Percentiles rank a stretch among this genome's conserved stretches.
Conservation (phyloP, 352 stramenopile species). For the Stramenopiles sp. region DNA sequence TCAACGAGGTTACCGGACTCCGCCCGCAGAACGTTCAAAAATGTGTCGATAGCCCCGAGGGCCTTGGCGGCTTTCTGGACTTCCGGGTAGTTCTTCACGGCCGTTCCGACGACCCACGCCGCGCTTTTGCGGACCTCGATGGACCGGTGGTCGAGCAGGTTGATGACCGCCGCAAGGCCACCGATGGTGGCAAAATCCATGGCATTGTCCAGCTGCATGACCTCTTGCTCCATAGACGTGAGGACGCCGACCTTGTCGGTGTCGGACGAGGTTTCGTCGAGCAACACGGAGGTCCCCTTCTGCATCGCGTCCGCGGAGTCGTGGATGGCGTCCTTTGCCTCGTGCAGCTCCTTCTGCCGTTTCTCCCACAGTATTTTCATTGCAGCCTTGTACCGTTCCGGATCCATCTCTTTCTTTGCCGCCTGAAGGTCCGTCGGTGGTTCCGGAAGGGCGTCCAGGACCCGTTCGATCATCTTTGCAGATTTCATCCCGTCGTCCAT, state of each 20-base stretch:
- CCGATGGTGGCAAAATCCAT: slow-evolving; percentile 2
- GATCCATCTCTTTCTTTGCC: background rate
- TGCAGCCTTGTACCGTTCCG: background rate
- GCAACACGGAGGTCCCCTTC: background rate
- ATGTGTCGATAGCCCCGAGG: background rate
- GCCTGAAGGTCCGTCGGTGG: background rate
- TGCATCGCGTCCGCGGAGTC: background rate
- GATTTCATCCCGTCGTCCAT: background rate
- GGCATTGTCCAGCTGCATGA: background rate
- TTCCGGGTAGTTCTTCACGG: background rate
- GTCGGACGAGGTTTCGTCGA: background rate
- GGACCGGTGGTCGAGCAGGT: background rate
- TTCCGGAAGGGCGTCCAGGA: background rate
- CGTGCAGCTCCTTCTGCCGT: background rate
- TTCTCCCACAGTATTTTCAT: background rate
- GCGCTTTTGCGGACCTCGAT: background rate
- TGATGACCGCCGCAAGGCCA: background rate
- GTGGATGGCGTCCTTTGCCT: background rate
- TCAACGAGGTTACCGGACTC: background rate
- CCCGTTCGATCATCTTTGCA: background rate
- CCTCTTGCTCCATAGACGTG: background rate
- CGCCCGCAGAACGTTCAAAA: background rate
- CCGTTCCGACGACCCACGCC: background rate
- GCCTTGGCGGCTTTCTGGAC: background rate
- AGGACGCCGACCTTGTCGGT: background rate